Percentiles rank a stretch among this genome's conserved stretches.
Conservation (phyloP, 2,329 filamentous ascomycete genomes). For the Ophiostoma australiae region DNA sequence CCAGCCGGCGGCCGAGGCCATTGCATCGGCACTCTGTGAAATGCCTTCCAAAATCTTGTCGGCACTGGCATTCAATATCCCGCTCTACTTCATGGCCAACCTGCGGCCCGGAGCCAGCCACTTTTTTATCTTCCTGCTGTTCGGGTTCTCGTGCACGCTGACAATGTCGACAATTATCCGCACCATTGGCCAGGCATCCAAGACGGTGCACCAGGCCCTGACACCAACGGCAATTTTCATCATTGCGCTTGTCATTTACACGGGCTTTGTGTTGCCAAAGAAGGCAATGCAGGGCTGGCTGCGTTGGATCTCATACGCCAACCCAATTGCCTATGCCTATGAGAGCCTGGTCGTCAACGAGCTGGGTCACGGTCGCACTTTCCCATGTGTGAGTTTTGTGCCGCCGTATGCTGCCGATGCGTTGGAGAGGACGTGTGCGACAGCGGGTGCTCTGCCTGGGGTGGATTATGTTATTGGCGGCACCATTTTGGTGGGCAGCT, state of each 20-base stretch:
- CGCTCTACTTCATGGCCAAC: slow-evolving; percentile 83
- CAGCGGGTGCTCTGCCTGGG: slow-evolving; percentile 50
- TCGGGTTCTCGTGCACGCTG: slow-evolving; percentile 67
- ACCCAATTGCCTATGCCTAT: slow-evolving; percentile 75
- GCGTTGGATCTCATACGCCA: slow-evolving; percentile 75
- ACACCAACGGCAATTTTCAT: slow-evolving; percentile 57
- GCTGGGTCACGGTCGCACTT: slow-evolving; percentile 58
- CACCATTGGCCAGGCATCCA: slow-evolving; percentile 68
- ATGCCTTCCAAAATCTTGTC: slow-evolving; percentile 78
- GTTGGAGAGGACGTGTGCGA: slow-evolving; percentile 50
- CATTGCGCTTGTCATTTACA: slow-evolving; percentile 62
- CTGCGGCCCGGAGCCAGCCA: slow-evolving; percentile 65
- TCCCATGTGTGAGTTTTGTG: slow-evolving; percentile 46
- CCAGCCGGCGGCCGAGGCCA: slow-evolving; percentile 80
- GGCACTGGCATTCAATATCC: slow-evolving; percentile 68
- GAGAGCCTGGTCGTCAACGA: slow-evolving; percentile 79
- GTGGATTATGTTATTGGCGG: slow-evolving; percentile 35
- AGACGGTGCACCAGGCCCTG: slow-evolving; percentile 61
- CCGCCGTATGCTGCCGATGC: slow-evolving; percentile 40
- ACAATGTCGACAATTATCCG: slow-evolving; percentile 84
- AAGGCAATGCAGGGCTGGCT: slow-evolving; percentile 73
- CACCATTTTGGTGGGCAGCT: slow-evolving; percentile 52
- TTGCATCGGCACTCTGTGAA: slow-evolving; percentile 79
- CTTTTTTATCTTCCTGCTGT: slow-evolving; percentile 82
- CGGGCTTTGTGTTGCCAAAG: slow-evolving; percentile 60